A percentile compares a stretch with the other conserved stretches of the same genome.
phyloP scores from a whole-genome alignment of 768 basidiomycete genomes.

The Lanmaoa rubissima region DNA sequence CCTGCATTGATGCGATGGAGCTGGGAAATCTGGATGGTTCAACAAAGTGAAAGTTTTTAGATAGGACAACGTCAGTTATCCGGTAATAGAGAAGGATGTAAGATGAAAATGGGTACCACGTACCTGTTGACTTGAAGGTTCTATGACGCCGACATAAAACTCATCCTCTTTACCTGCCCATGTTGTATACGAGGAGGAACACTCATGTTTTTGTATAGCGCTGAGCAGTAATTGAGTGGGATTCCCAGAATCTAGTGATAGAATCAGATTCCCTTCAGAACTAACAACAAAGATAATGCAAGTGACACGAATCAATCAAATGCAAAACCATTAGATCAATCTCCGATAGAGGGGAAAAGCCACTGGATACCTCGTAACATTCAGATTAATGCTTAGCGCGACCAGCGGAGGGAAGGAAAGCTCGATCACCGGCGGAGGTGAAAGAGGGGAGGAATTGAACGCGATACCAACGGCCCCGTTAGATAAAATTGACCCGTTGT shows the following conservation, averaged over 20 bases:
- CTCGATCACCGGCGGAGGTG: conserved; percentile 11
- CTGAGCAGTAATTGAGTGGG: conserved; percentile 60
- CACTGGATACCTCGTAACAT: conserved; percentile 50
- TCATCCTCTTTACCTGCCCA: conserved; percentile 49
- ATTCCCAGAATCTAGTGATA: conserved; percentile 52
- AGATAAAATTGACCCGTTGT: conserved; percentile 51
- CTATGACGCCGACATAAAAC: conserved; percentile 52
- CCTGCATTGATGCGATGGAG: conserved; percentile 65
- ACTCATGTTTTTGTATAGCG: conserved; percentile 44
- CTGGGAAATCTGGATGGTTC: conserved; percentile 37
- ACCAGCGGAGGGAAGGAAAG: conserved; percentile 41
- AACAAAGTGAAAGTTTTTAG: background rate
- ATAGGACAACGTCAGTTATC: background rate
- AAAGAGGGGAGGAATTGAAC: conserved; percentile 24
- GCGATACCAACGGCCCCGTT: conserved; percentile 73
- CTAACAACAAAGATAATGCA: conserved; percentile 22
- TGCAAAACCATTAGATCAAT: background rate
- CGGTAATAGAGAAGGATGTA: background rate
- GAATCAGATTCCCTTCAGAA: conserved; percentile 71
- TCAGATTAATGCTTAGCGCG: conserved; percentile 43
- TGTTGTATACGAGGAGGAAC: conserved; percentile 23
- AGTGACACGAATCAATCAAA: background rate
- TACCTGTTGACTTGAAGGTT: conserved; percentile 17
- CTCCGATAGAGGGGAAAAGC: background rate
- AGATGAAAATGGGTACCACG: background rate